Conservation (phyloP, 345 rosid genomes). For the Eucalyptus guilfoylei region DNA sequence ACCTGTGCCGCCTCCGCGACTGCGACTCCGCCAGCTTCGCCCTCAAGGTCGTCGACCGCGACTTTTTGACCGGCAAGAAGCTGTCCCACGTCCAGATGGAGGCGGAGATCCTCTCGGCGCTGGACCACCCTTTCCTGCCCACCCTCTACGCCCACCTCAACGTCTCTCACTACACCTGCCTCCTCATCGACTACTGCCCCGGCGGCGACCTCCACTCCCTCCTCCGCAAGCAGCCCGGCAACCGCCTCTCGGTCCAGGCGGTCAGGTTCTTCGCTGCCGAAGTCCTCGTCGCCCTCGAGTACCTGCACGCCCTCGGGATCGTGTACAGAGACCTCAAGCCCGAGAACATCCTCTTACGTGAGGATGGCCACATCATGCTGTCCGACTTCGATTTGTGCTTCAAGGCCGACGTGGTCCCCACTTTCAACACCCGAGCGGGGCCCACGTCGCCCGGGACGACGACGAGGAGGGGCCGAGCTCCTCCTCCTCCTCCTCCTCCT, state of each 20-base stretch:
- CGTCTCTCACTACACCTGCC: conserved; percentile 74
- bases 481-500: neutral
- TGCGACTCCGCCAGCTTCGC: conserved; percentile 39
- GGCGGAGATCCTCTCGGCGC: conserved; percentile 52
- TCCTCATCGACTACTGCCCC: conserved; percentile 78
- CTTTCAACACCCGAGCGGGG: conserved; percentile 7
- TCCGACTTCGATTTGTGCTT: conserved; percentile 75
- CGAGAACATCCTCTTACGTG: conserved; percentile 72
- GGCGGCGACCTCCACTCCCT: conserved; percentile 85
- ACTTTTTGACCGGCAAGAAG: conserved; percentile 36
- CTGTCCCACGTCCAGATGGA: conserved; percentile 56
- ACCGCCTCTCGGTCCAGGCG: conserved; percentile 42
- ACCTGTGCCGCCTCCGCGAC: conserved; percentile 58
- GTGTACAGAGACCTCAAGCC: conserved; percentile 89
- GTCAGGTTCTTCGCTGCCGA: conserved; percentile 78
- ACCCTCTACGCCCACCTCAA: conserved; percentile 62
- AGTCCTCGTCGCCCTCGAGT: conserved; percentile 70
- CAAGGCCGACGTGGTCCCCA: conserved; percentile 47
- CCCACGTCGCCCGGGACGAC: neutral
- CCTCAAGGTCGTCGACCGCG: conserved; percentile 52
- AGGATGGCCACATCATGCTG: conserved; percentile 78
- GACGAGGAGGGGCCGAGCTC: neutral
- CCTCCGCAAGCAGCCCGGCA: conserved; percentile 57
- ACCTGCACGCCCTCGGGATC: conserved; percentile 83
- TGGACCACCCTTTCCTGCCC: conserved; percentile 85